Evolutionary conservation across 2,329 filamentous ascomycete species (phyloP).

Genomic region (Botryotinia convoluta): DNA sequence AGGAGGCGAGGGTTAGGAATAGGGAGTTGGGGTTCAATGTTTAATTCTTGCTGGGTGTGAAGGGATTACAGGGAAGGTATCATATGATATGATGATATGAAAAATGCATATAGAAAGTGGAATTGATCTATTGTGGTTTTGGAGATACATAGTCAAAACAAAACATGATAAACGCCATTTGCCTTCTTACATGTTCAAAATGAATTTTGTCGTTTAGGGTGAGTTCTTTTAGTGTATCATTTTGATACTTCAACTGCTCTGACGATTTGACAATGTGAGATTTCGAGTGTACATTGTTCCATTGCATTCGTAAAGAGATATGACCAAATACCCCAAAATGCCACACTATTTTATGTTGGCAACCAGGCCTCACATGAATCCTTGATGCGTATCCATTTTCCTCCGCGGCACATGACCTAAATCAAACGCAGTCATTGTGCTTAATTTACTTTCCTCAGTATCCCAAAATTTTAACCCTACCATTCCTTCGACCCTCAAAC

Average conservation of each 20-base stretch:
- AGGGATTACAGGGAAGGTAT: neutral
- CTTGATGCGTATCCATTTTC: neutral
- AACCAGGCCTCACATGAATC: neutral
- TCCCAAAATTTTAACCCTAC: neutral
- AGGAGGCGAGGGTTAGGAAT: constrained; percentile 31
- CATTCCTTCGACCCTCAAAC: neutral
- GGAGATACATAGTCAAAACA: neutral
- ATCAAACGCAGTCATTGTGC: neutral
- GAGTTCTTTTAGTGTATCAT: too few species aligned
- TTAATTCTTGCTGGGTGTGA: neutral
- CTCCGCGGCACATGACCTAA: neutral
- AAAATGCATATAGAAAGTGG: neutral
- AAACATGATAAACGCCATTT: neutral
- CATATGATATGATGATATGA: neutral
- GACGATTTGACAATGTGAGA: neutral
- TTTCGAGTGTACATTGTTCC: neutral
- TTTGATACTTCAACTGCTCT: neutral
- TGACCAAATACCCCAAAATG: neutral
- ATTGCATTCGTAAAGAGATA: neutral
- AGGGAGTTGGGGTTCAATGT: constrained; percentile 22
- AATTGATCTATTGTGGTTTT: neutral
- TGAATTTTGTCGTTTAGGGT: neutral
- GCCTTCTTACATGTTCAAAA: too few species aligned
- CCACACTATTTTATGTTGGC: neutral
- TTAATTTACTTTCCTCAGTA: neutral